Percentiles rank a stretch among this genome's conserved stretches.
Conservation (phyloP, 768 basidiomycete species). For the Russula griseocarnosa region DNA sequence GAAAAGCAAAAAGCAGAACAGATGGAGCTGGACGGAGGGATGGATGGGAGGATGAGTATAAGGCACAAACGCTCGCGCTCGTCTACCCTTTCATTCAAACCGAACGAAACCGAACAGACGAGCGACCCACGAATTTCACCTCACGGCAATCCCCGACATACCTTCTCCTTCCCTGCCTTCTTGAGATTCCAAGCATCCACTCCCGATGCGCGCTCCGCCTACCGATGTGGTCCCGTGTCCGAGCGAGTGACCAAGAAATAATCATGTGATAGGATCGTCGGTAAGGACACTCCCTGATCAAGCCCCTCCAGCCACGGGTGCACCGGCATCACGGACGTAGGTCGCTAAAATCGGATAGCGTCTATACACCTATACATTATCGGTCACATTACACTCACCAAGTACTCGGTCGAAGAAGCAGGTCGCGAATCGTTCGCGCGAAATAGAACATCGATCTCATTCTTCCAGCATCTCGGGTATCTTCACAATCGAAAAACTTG, state of each 20-base stretch:
- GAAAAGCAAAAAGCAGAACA: conserved; percentile 3
- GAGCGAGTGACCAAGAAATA: too few species aligned
- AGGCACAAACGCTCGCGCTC: not conserved
- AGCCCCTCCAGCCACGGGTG: conserved; percentile 70
- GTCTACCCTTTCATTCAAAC: not conserved
- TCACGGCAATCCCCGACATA: conserved; percentile 15
- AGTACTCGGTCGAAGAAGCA: not conserved
- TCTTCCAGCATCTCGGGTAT: conserved; percentile 67
- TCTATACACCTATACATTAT: not conserved
- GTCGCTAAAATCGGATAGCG: conserved; percentile 44
- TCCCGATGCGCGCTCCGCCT: not conserved
- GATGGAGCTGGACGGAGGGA: not conserved
- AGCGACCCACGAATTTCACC: not conserved
- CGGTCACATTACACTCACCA: too few species aligned
- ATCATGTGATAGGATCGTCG: conserved; percentile 23
- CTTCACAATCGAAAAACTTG: conserved; percentile 69
- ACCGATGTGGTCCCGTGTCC: too few species aligned
- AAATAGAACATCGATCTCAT: conserved; percentile 71
- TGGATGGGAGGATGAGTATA: not conserved
- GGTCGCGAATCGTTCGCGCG: conserved; percentile 46
- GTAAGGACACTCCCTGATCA: conserved; percentile 69
- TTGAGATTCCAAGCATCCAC: too few species aligned
- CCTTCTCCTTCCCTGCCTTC: conserved; percentile 1
- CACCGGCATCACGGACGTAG: conserved; percentile 76
- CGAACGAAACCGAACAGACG: conserved; percentile 14